phyloP scores from a whole-genome alignment of 495 filamentous ascomycete genomes.

The Amphirosellinia nigrospora region DNA sequence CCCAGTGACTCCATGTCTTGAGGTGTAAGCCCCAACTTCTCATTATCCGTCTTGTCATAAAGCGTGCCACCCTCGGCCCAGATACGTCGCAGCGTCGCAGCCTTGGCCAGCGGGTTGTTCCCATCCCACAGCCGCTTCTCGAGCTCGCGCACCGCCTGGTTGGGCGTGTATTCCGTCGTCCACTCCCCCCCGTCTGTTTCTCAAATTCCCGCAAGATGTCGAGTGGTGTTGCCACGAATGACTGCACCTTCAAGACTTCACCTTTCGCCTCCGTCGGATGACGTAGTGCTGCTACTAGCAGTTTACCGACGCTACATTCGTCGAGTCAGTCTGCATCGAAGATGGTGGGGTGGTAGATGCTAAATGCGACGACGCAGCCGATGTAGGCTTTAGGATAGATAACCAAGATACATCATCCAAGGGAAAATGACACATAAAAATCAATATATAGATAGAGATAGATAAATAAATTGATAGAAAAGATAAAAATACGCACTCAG shows the following conservation, averaged over 20 bases:
- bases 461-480: too few relatives aligned
- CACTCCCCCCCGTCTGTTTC: constrained; percentile 65
- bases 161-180: constrained; percentile 59
- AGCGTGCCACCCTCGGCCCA: constrained; percentile 76
- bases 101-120: constrained; percentile 58
- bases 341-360: not conserved
- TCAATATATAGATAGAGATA: not conserved
- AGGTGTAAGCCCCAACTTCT: constrained; percentile 53
- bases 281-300: constrained; percentile 64
- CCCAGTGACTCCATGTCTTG: constrained; percentile 57
- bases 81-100: constrained; percentile 66
- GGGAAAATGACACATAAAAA: not conserved
- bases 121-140: constrained; percentile 64
- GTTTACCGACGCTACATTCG: constrained; percentile 63
- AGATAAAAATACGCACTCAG: constrained; percentile 61
- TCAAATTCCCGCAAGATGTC: constrained; percentile 70
- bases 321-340: constrained; percentile 19
- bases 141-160: constrained; percentile 55
- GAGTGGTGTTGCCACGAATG: constrained; percentile 68
- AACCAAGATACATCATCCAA: not conserved
- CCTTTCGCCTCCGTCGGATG: constrained; percentile 59
- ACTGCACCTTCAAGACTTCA: constrained; percentile 69
- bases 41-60: constrained; percentile 71
- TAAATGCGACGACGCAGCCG: not conserved
- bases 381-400: not conserved